Conservation (phyloP, 2,329 filamentous ascomycete species). For the Fusarium coicis region DNA sequence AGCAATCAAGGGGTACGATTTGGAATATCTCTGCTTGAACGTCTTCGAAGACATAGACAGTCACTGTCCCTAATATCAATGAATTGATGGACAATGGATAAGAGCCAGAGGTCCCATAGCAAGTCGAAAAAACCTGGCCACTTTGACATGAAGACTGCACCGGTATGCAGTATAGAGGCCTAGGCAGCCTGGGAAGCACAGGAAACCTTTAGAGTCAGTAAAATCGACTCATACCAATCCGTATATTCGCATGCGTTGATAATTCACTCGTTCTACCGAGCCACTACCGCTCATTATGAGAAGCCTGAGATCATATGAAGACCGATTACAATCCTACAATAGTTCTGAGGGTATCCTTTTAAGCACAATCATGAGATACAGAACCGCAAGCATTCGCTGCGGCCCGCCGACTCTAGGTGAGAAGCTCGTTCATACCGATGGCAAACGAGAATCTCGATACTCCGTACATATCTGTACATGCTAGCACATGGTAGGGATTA, state of each 20-base stretch:
- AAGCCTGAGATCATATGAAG: neutral
- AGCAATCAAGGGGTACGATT: neutral
- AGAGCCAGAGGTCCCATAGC: slow-evolving; percentile 29
- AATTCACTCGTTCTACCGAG: neutral
- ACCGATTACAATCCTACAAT: neutral
- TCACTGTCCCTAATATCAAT: neutral
- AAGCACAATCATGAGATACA: neutral
- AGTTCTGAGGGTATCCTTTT: neutral
- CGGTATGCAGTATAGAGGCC: neutral
- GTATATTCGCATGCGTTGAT: neutral
- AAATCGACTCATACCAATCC: neutral
- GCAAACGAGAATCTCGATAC: neutral
- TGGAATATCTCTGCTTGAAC: neutral
- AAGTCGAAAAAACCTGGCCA: slow-evolving; percentile 35
- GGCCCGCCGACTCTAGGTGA: neutral
- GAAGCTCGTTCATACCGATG: neutral
- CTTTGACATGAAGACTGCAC: slow-evolving; percentile 35
- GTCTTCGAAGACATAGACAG: neutral
- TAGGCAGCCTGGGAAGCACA: neutral
- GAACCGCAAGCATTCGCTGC: neutral
- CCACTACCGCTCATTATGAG: no score
- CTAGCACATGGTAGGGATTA: neutral
- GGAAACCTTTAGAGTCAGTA: neutral
- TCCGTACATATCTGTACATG: neutral
- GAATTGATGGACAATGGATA: slow-evolving; percentile 5